Conservation (phyloP, 306 rosid genomes). For the Malus fusca region DNA sequence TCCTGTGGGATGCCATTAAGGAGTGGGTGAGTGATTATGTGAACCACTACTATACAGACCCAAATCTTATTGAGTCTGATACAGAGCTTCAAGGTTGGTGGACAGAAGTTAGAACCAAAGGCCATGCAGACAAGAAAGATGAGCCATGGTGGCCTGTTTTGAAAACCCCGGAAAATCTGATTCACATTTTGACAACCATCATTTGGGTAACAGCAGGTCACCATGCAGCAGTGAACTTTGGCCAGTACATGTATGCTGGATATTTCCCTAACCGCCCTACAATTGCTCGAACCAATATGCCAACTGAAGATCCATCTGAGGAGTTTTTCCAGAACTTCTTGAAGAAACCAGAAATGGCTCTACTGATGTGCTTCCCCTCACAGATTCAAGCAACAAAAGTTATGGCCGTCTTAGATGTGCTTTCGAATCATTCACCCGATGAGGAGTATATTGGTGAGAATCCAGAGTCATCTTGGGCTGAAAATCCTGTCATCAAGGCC, state of each 20-base stretch:
- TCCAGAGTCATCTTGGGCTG: conserved; percentile 27
- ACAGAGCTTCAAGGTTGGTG: conserved; percentile 42
- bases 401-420: conserved; percentile 25
- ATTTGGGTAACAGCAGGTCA: conserved; percentile 36
- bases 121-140: conserved; percentile 35
- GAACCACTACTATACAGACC: conserved; percentile 24
- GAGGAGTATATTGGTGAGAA: conserved; percentile 28
- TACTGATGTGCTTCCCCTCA: conserved; percentile 30
- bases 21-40: conserved; percentile 31
- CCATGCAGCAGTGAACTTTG: conserved; percentile 35
- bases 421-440: conserved; percentile 32
- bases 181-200: conserved; percentile 18
- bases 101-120: conserved; percentile 32
- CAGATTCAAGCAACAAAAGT: conserved; percentile 31
- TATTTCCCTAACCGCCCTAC: conserved; percentile 38
- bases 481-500: conserved; percentile 20
- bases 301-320: conserved; percentile 18
- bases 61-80: conserved; percentile 14
- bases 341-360: conserved; percentile 21
- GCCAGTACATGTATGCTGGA: conserved; percentile 30
- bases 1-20: conserved; percentile 27
- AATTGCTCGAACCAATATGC: conserved; percentile 29
- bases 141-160: conserved; percentile 41
- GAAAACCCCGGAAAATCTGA: conserved; percentile 12
- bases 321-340: conserved; percentile 14